Evolutionary conservation across 179 eudicot genomes (phyloP), one percentile per base, ranked within the genome.

Genomic region (Silene coronaria): DNA sequence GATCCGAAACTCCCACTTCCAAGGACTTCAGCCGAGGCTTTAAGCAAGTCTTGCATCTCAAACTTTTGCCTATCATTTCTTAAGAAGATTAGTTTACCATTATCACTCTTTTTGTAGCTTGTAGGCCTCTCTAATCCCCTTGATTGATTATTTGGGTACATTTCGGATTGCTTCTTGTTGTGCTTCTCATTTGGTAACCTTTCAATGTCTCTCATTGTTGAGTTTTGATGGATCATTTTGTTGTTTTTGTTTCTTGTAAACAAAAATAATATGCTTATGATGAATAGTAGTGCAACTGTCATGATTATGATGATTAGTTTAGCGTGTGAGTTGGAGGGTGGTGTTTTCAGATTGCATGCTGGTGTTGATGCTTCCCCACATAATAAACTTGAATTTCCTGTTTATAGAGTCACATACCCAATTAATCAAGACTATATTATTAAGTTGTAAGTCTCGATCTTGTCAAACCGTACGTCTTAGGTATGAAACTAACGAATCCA

Each of bases 1-100:
- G 98, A 93, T 8, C 98, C 98, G 55, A 89, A 89, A 75, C 92
- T 90, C n/a, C 98, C 96, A 72, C 97, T 90, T 1, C 97, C 97
- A 73, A 93, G 78, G 3, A 91, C 91, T 27, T 90, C 91, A 5
- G 97, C 96, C 5, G 97, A 88, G 5, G 96, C 98, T 81, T 84
- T 87, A 0, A 93, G 84, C 53, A 93, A 80, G 24, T 93, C 93
- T 60, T 88, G 91, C 84, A 93, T 76, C 77, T 93, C 96, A 73
- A 93, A 93, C 79, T 73, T 85, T 60, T 90, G 91, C 42, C 84
- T 84, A 19, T 79, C 91, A 5, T 73, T 87, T 68, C 88, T 85
- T 67, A 93, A 82, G 80, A 93, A 91, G 38, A 81, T 76, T 1
- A 91, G 77, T 46, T 87, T 90, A 2, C 91, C 91, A 22, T 80